A percentile compares a stretch with the other conserved stretches of the same genome.
Conservation (phyloP, 306 rosid species). For the Erythrophleum fordii region DNA sequence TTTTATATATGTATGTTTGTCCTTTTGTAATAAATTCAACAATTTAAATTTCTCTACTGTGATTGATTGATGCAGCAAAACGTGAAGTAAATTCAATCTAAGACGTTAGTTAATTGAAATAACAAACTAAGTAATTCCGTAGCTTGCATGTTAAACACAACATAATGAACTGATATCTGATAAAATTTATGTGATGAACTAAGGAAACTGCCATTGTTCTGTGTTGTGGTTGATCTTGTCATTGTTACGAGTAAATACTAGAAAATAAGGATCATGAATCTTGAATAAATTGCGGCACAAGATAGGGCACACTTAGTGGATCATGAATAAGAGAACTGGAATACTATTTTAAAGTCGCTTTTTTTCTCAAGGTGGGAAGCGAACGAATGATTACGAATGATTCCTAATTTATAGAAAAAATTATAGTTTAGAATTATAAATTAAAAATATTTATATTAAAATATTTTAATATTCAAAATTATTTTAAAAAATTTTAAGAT, state of each 20-base stretch:
- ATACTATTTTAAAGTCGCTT: neutral
- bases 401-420: neutral
- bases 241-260: neutral
- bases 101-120: neutral
- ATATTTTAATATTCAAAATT: too few species aligned
- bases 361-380: neutral
- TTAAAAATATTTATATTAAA: too few species aligned
- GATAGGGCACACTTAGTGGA: slow-evolving; percentile 38
- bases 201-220: neutral
- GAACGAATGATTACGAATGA: neutral
- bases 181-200: neutral
- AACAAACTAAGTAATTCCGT: neutral
- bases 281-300: slow-evolving; percentile 34
- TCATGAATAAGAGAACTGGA: neutral
- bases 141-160: neutral
- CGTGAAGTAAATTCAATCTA: neutral
- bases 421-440: too few species aligned
- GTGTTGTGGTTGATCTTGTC: neutral
- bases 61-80: neutral
- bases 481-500: too few species aligned
- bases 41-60: too few species aligned
- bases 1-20: neutral
- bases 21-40: neutral
- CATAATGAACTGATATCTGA: neutral
- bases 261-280: neutral